Evolutionary conservation across 305 asterid species (phyloP), one percentile per base, ranked within the genome.

Genomic region (Solanum hybrid): DNA sequence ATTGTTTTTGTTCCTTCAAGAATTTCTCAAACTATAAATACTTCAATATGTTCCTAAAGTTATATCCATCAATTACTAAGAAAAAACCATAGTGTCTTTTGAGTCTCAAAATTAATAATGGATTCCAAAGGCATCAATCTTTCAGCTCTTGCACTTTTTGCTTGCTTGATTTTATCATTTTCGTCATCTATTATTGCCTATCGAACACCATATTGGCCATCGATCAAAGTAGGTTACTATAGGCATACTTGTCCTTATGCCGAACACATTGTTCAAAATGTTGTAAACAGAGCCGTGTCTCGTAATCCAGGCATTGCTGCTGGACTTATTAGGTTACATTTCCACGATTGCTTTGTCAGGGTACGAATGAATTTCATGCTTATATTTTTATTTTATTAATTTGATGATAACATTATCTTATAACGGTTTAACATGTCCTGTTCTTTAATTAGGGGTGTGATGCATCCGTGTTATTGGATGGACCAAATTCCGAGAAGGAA

Each of bases 401-500:
- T 77, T 32, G 26, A 8, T 77, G 12, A 32, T 77, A 15, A 8
- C 12, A 7, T 32, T 15, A 15, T 10, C 39, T 7, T 7, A 31
- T 77, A n/a, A 75, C 1, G 22, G 0, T 27, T 36, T 36, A 14
- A 73, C 79, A 6, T n/a, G 6, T 4, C 1, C 3, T 15, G 24
- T 76, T 2, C 9, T 78, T 5, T 26, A 13, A 4, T 87, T 2
- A 93, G 95, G 96, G 96, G 0, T 94, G 95, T 87, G 96, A 93
- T 27, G 96, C 89, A 65, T 93, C 96, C 0, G 93, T 94, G 17
- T 6, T 94, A 70, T 38, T 94, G 51, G 96, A 94, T 85, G 81
- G 61, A 6, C 89, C 89, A 0, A 89, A 87, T 12, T 81, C 96
- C 0, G 96, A 93, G 76, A 94, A 92, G 88, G 91, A 92, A 38